Base-by-base conservation (phyloP, 2,329 filamentous ascomycete species). In the Huntiella moniliformis region DNA sequence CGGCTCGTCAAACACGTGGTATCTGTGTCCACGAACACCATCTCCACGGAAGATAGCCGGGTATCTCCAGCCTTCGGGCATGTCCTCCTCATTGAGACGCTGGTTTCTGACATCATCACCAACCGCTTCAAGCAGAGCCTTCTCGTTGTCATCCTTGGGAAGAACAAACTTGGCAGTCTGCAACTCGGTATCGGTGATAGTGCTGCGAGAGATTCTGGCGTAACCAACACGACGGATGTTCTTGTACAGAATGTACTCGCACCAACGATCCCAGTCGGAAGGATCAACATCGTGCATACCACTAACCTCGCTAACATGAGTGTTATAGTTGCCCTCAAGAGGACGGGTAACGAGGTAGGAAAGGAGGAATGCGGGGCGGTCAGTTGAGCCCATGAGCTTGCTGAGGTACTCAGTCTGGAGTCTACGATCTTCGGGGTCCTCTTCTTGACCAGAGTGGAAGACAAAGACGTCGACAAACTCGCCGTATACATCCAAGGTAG, bases 211-310 rank as follows among this genome's bases (percentile, higher is more conserved):
- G 44, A 98, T 79, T 45, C 91, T 70, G 3, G 91, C 91, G 59
- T 98, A 98, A 1, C 85, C 88, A 0, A 82, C 79, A 51, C 88
- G 73, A 62, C 78, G 79, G 51, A 98, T 64, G 10, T 78, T 78
- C 68, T 95, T 95, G 70, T 85, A 98, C 18, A 98, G 66, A 53
- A 98, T 95, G 62, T 98, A 98, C 66, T 98, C 88, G 66, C 91
- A 98, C 91, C 91, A 98, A 46, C 91, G 71, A 61, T 98, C 91
- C 86, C 86, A 94, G 60, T 98, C 91, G 3, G 70, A 78, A 0
- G 79, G 74, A 57, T 98, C 91, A 42, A 98, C 91, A 57, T 98
- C 91, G 56, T 83, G 78, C 91, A 98, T 98, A 7, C 86, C 84
- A 49, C 82, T 93, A 48, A 67, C 67, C 45, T 85, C 72, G 47